A percentile compares a stretch with the other conserved stretches of the same genome.
Evolutionary conservation across 495 filamentous ascomycete genomes (phyloP).

Genomic region (Penicillium cosmopolitanum): DNA sequence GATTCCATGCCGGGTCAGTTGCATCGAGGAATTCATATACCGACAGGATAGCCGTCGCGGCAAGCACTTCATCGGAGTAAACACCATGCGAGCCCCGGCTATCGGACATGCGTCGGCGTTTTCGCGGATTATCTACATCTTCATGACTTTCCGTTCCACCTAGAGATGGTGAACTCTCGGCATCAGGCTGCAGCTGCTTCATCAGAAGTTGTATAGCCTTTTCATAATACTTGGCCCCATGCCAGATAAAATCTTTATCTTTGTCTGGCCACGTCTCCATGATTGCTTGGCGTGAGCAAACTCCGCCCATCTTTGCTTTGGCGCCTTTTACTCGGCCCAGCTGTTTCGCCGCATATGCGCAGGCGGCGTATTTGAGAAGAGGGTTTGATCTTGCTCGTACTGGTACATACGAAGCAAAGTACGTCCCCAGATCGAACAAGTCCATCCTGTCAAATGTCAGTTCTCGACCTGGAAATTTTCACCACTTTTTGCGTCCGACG

Average conservation of each 20-base stretch:
- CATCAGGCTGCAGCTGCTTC: conserved; percentile 57
- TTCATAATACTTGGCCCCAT: conserved; percentile 65
- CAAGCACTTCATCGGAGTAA: conserved; percentile 63
- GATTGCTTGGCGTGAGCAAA: conserved; percentile 50
- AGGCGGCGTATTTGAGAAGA: conserved; percentile 61
- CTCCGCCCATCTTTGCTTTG: conserved; percentile 54
- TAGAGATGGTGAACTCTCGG: conserved; percentile 39
- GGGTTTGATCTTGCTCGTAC: conserved; percentile 59
- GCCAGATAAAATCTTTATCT: conserved; percentile 57
- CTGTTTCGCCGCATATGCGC: conserved; percentile 65
- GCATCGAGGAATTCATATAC: conserved; percentile 68
- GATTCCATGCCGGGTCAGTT: conserved; percentile 61
- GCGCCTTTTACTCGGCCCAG: conserved; percentile 56
- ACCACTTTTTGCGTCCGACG: conserved; percentile 15
- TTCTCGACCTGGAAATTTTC: background rate
- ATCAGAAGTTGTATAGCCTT: conserved; percentile 64
- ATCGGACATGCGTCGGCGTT: conserved; percentile 44
- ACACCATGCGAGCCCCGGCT: conserved; percentile 44
- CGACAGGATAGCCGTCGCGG: conserved; percentile 65
- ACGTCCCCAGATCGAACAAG: conserved; percentile 61
- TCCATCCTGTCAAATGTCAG: conserved; percentile 59
- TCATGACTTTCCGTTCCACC: conserved; percentile 22
- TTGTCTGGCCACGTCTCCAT: conserved; percentile 57
- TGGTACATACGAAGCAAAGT: conserved; percentile 63
- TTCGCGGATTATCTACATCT: conserved; percentile 39